Conservation (phyloP, 169 alveolate species). For the Plasmodium sp. region DNA sequence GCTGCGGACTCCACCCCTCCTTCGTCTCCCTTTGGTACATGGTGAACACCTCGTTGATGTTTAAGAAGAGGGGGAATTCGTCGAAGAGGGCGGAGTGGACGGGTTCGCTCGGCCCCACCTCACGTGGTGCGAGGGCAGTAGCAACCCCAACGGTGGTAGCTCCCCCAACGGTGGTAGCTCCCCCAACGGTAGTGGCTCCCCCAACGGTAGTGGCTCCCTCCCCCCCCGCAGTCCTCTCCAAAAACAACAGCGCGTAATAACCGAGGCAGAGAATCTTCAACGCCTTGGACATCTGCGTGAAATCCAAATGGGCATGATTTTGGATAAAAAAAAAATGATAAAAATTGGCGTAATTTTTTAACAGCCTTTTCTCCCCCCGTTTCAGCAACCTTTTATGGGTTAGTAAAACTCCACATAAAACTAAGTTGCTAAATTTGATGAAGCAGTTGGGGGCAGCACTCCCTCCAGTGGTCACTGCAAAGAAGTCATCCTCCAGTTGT, state of each 20-base stretch:
- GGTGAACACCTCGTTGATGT: conserved; percentile 44
- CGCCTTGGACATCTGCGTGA: conserved; percentile 25
- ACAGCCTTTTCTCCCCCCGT: conserved; percentile 27
- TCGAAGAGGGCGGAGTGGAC: conserved; percentile 10
- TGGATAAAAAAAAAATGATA: conserved; percentile 38
- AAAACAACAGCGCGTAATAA: conserved; percentile 44
- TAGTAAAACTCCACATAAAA: conserved; percentile 45
- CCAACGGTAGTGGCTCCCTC: not conserved
- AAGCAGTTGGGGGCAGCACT: not conserved
- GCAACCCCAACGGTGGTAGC: no score
- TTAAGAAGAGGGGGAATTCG: conserved; percentile 19
- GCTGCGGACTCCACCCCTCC: not conserved
- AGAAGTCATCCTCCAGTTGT: not conserved
- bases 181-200: not conserved
- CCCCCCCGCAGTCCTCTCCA: not conserved
- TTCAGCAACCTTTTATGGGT: conserved; percentile 53
- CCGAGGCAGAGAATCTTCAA: conserved; percentile 48
- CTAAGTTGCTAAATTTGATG: conserved; percentile 1
- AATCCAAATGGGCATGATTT: conserved; percentile 25
- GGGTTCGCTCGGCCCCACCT: not conserved
- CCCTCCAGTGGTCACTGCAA: not conserved
- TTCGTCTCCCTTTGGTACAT: conserved; percentile 4
- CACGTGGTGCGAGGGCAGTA: no score
- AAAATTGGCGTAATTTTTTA: conserved; percentile 27
- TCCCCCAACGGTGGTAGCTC: not conserved